phyloP scores from a whole-genome alignment of 331 rosid genomes.

The Pyrus hybrid region DNA sequence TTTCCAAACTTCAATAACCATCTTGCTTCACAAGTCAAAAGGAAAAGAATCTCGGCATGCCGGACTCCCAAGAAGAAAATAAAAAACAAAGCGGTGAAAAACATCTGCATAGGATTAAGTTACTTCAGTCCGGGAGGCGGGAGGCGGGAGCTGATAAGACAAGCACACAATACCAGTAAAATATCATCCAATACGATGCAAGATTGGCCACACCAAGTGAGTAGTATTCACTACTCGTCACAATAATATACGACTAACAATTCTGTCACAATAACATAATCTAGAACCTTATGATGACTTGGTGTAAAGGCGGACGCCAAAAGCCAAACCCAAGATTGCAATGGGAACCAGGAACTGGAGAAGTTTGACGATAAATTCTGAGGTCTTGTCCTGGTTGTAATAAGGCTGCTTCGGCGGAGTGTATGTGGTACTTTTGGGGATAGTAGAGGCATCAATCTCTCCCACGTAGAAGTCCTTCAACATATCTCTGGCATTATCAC shows the following conservation, averaged over 20 bases:
- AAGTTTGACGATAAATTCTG: conserved; percentile 47
- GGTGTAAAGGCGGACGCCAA: conserved; percentile 43
- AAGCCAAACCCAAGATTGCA: conserved; percentile 51
- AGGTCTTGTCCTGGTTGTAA: conserved; percentile 57
- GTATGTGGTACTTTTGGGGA: conserved; percentile 31
- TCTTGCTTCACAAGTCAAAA: too few relatives aligned
- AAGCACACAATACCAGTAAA: background rate
- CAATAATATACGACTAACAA: background rate
- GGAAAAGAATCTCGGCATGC: too few relatives aligned
- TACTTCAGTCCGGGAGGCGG: too few relatives aligned
- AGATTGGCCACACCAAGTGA: background rate
- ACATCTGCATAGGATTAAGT: too few relatives aligned
- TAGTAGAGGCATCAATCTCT: conserved; percentile 38
- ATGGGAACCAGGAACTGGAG: conserved; percentile 56
- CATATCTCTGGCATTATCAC: conserved; percentile 46
- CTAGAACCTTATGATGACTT: conserved; percentile 26
- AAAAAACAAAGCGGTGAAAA: too few relatives aligned
- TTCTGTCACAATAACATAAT: background rate
- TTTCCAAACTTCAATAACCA: too few relatives aligned
- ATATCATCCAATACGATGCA: background rate
- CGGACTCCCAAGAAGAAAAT: too few relatives aligned
- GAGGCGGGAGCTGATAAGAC: too few relatives aligned
- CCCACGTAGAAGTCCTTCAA: conserved; percentile 40
- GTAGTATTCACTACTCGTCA: background rate
- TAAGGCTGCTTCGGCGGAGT: conserved; percentile 47